phyloP scores from a whole-genome alignment of 192 early-diverging fungal genomes.

The Linnemannia exigua region DNA sequence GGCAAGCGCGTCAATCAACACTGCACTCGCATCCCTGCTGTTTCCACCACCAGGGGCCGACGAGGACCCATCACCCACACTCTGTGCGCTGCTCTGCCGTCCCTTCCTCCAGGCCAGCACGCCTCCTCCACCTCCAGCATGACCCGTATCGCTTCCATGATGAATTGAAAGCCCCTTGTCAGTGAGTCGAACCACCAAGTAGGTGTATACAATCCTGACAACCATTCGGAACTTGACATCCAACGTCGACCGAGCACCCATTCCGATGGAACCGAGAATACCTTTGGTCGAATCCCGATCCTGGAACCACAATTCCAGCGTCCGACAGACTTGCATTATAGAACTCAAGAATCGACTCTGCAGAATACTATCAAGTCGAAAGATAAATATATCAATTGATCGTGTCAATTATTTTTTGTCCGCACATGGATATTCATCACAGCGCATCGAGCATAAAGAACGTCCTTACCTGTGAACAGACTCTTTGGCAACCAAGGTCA shows the following conservation, averaged over 20 bases:
- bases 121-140: conserved; percentile 3
- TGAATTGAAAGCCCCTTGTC: conserved; percentile 50
- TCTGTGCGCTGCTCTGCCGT: conserved; percentile 4
- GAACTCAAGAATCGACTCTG: conserved; percentile 51
- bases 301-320: conserved; percentile 38
- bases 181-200: conserved; percentile 33
- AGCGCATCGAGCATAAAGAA: neutral
- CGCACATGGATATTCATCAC: neutral
- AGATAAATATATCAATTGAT: neutral
- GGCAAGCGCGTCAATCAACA: conserved; percentile 34
- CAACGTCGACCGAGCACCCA: conserved; percentile 40
- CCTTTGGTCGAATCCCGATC: conserved; percentile 45
- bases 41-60: neutral
- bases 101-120: conserved; percentile 40
- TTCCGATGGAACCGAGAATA: conserved; percentile 42
- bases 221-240: conserved; percentile 45
- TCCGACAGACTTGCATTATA: conserved; percentile 42
- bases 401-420: neutral
- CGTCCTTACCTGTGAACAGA: conserved; percentile 42
- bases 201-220: conserved; percentile 46
- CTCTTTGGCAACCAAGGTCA: conserved; percentile 49
- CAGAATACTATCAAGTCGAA: conserved; percentile 18
- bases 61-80: neutral
- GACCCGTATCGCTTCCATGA: neutral
- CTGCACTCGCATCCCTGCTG: conserved; percentile 17